These are phyloP conservation scores for Haplosporangium sp. DNA, from an alignment of 371 early-diverging fungal genomes.

Conservation along the genomic window DNA sequence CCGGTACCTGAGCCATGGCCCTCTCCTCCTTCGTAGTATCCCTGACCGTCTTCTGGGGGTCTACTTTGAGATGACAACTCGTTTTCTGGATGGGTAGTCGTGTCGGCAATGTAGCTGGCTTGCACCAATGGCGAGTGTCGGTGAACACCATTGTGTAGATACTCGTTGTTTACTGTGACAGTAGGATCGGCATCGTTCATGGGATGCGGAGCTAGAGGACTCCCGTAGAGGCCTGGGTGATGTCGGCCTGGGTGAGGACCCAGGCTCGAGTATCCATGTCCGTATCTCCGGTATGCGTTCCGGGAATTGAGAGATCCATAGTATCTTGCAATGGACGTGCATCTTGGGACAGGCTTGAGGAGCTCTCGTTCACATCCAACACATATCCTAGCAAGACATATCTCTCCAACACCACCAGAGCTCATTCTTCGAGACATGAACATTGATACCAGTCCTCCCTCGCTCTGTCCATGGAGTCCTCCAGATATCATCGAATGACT, in stretches of 20 bases:
- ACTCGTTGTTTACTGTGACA: constrained; percentile 8
- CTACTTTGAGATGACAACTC: too few relatives aligned
- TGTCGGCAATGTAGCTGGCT: constrained; percentile 10
- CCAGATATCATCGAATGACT: constrained; percentile 18
- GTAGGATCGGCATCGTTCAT: constrained; percentile 16
- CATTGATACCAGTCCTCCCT: constrained; percentile 16
- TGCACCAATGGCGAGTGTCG: constrained; percentile 38
- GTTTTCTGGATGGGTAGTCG: neutral
- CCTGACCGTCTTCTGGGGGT: neutral
- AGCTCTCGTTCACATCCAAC: constrained; percentile 52
- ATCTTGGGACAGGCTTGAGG: constrained; percentile 40
- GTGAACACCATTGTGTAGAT: constrained; percentile 21
- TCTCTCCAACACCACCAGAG: constrained; percentile 50
- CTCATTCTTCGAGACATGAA: constrained; percentile 51
- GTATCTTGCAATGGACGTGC: constrained; percentile 40
- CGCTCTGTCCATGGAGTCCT: constrained; percentile 3
- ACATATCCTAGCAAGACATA: constrained; percentile 50
- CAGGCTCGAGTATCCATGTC: constrained; percentile 24
- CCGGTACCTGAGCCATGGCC: constrained; percentile 5
- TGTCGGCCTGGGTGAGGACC: constrained; percentile 28
- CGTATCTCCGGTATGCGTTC: constrained; percentile 14
- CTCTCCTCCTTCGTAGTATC: neutral
- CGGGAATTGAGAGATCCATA: constrained; percentile 26
- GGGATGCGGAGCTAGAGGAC: constrained; percentile 6
- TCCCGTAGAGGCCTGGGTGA: constrained; percentile 8